Evolutionary conservation across 371 early-diverging fungal species (phyloP), one percentile per base, ranked within the genome.

Genomic region (Mucor mucedo): DNA sequence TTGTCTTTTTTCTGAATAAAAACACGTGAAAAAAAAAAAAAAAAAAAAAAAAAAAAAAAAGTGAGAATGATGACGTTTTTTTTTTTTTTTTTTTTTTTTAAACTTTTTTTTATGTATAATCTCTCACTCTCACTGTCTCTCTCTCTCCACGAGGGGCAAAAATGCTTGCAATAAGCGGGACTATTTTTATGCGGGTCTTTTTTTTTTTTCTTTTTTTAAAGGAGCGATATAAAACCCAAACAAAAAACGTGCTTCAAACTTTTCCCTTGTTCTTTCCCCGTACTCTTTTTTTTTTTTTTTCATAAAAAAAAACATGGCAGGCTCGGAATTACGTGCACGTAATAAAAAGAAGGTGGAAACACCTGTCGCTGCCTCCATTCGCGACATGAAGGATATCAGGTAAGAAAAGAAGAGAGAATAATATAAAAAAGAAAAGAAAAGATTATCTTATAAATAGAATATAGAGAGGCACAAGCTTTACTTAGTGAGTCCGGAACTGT

Each of bases 401-500:
- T 71, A 71, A 71, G 52, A 30, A 32, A 28, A 44, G 21, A 35
- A 8, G 29, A 49, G 11, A 14, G 6, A 32, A 50, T 21, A 21
- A 21, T 21, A 32, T 35, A 45, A 16, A 30, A 32, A 28, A 44
- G 21, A 35, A 8, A 29, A 49, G 11, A 14, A 11, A 16, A 50
- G n/a, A n/a, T n/a, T 42, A 6, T 21, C 32, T 48, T 13, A 35
- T 13, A 11, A 14, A 2, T 10, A 33, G 10, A 1, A n/a, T 44
- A 58, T 56, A 75, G 75, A 67, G 73, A 65, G 56, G 75, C 76
- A 11, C 74, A 68, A 47, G 75, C 75, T 57, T 55, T 76, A 9
- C 52, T 78, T 11, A 71, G 70, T 35, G 82, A 81, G 58, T 65
- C 73, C 8, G 69, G 61, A 33, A 70, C 77, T 2, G 71, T 75